A percentile compares a stretch with the other conserved stretches of the same genome.
Evolutionary conservation across 78 protist species (phyloP).

Genomic region (Trichosphaerium sp.): DNA sequence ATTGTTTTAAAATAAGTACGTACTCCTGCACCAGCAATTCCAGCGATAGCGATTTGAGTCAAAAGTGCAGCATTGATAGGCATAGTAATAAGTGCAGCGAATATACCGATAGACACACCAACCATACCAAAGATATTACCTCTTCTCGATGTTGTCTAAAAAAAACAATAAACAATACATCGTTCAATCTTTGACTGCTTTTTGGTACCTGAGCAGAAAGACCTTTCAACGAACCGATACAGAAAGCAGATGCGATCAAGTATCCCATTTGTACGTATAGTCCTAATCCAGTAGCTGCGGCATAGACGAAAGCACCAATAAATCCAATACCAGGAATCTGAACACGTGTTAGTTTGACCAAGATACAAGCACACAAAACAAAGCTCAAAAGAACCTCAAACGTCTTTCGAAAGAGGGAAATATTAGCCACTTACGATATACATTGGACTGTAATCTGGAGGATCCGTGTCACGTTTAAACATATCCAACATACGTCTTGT

Average conservation of each 20-base stretch:
- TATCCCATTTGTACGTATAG: neutral
- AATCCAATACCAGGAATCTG: neutral
- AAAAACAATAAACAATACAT: no score
- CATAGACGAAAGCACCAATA: neutral
- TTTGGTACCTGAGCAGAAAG: conserved; percentile 17
- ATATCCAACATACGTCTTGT: conserved; percentile 93
- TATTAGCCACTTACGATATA: no score
- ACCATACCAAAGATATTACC: conserved; percentile 40
- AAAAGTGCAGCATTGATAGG: neutral
- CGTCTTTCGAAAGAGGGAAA: no score
- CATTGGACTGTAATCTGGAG: no score
- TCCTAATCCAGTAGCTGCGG: neutral
- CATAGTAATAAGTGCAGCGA: conserved; percentile 4
- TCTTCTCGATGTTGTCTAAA: no score
- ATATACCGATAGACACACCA: conserved; percentile 41
- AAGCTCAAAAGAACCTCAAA: no score
- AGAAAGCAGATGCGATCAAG: neutral
- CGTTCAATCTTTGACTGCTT: no score
- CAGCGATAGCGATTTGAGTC: neutral
- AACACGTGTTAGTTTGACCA: no score
- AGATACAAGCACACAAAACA: no score
- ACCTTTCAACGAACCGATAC: conserved; percentile 15
- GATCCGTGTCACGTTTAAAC: conserved; percentile 48
- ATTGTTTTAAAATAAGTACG: no score
- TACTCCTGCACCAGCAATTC: neutral